Conservation (phyloP, 352 stramenopile species). For the Phytophthora niederhauseri region DNA sequence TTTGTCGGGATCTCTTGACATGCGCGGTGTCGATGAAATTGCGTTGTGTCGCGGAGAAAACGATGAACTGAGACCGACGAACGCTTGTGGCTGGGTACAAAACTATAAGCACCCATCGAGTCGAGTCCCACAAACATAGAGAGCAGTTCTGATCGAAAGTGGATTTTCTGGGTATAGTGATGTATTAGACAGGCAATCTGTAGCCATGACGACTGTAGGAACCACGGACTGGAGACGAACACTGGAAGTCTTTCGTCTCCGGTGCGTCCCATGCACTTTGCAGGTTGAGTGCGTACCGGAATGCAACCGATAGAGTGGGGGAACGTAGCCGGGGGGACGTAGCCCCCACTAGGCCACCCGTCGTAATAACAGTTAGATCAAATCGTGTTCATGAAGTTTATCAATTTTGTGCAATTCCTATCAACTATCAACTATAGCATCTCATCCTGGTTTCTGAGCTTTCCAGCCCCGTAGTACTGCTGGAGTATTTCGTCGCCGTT, state of each 20-base stretch:
- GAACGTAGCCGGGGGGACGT: background rate
- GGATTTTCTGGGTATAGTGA: slow-evolving; percentile 21
- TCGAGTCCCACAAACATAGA: slow-evolving; percentile 20
- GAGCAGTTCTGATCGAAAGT: slow-evolving; percentile 24
- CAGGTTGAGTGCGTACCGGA: background rate
- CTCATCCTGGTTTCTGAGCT: background rate
- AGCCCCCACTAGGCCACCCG: background rate
- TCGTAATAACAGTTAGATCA: background rate
- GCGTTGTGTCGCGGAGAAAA: slow-evolving; percentile 17
- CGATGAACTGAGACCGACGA: background rate
- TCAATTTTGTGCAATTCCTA: slow-evolving; percentile 1
- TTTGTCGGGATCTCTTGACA: slow-evolving; percentile 15
- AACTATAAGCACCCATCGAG: slow-evolving; percentile 10
- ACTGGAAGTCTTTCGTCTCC: background rate
- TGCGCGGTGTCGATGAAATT: slow-evolving; percentile 20
- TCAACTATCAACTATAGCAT: slow-evolving; percentile 7
- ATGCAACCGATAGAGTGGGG: background rate
- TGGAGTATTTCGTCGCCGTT: background rate
- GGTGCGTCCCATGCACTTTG: background rate
- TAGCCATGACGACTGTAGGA: slow-evolving; percentile 26
- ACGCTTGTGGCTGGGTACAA: slow-evolving; percentile 18
- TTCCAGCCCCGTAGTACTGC: background rate
- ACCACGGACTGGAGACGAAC: background rate
- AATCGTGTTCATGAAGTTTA: slow-evolving; percentile 1
- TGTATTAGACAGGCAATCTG: slow-evolving; percentile 21